Conservation (phyloP, 2,329 filamentous ascomycete genomes). For the Calonectria pauciramosa region DNA sequence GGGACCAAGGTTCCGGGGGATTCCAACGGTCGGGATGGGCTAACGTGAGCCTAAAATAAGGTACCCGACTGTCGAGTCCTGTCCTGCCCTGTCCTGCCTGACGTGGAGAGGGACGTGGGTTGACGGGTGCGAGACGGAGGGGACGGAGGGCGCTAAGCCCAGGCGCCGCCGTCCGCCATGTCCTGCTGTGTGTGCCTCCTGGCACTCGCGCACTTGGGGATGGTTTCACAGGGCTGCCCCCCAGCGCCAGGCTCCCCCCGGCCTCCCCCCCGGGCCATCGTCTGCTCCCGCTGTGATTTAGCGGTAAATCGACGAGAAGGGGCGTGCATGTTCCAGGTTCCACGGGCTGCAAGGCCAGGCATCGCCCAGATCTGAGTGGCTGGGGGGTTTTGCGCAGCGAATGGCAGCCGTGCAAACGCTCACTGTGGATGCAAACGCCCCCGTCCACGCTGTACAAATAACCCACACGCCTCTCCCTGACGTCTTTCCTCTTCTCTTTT, state of each 20-base stretch:
- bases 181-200: not conserved
- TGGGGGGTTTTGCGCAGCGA: conserved; percentile 11
- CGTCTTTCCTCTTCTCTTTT: conserved; percentile 53
- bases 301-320: conserved; percentile 6
- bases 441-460: conserved; percentile 41
- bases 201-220: not conserved
- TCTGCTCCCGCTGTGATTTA: not conserved
- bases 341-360: not conserved
- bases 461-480: conserved; percentile 31
- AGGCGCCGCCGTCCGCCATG: not conserved
- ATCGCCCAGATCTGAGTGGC: conserved; percentile 21
- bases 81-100: not conserved
- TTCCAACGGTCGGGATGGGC: conserved; percentile 4
- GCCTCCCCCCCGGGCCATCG: not conserved
- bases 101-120: not conserved
- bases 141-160: not conserved
- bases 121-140: conserved; percentile 6
- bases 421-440: conserved; percentile 21
- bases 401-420: not conserved
- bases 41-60: conserved; percentile 22
- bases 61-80: conserved; percentile 16
- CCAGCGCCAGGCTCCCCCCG: not conserved
- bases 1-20: not conserved
- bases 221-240: conserved; percentile 14
- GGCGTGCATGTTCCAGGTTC: not conserved